A percentile compares a stretch with the other conserved stretches of the same genome.
Conservation (phyloP, 192 early-diverging fungal genomes). For the Linnemannia schmuckeri region DNA sequence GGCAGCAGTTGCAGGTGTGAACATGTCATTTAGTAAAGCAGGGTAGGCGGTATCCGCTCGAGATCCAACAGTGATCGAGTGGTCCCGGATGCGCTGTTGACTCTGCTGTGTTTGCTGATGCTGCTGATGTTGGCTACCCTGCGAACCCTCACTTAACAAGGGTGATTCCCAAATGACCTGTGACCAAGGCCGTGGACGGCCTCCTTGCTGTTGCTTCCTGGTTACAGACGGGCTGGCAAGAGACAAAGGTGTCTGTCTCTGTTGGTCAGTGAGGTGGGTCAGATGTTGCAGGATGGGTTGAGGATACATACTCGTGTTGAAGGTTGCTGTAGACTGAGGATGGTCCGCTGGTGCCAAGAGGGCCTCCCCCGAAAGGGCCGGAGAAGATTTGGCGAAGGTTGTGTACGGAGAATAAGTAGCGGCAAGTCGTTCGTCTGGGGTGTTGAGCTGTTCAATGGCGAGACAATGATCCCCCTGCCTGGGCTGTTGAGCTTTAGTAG, state of each 20-base stretch:
- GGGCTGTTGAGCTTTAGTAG: background rate
- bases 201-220: background rate
- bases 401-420: background rate
- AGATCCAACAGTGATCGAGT: constrained; percentile 1
- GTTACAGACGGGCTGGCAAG: background rate
- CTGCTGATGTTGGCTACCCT: background rate
- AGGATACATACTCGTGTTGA: background rate
- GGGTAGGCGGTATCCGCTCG: constrained; percentile 13
- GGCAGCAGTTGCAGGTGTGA: background rate
- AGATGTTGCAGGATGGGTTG: background rate
- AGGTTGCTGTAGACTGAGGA: constrained; percentile 15
- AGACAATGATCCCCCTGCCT: background rate
- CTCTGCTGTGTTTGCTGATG: constrained; percentile 7
- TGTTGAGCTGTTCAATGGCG: constrained; percentile 33
- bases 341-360: background rate
- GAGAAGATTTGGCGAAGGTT: constrained; percentile 13
- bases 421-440: background rate
- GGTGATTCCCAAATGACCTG: constrained; percentile 55
- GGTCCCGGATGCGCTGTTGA: background rate
- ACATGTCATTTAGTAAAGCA: constrained; percentile 30
- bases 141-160: background rate
- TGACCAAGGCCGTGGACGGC: constrained; percentile 37
- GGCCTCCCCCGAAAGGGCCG: background rate
- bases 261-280: background rate
- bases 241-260: background rate